phyloP scores from a whole-genome alignment of 1,139 yeast genomes.

The Hanseniaspora sp. region DNA sequence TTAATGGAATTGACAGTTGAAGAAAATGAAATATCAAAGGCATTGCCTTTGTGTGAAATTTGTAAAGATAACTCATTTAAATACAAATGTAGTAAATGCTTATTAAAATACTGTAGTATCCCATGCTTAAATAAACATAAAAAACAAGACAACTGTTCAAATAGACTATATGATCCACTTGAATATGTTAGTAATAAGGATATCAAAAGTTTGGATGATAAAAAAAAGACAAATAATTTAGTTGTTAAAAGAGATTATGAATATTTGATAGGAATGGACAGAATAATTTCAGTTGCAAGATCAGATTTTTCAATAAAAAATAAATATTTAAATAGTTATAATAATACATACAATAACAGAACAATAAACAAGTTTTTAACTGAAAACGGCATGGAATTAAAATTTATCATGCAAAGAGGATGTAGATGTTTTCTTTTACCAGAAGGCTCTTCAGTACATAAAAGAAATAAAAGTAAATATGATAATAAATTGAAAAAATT shows the following conservation, averaged over 20 bases:
- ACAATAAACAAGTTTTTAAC: constrained; percentile 20
- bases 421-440: constrained; percentile 49
- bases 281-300: constrained; percentile 45
- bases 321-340: constrained; percentile 22
- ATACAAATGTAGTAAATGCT: constrained; percentile 82
- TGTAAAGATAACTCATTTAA: constrained; percentile 42
- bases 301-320: constrained; percentile 35
- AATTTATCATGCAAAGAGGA: constrained; percentile 36
- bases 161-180: constrained; percentile 48
- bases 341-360: constrained; percentile 26
- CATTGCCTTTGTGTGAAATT: constrained; percentile 35
- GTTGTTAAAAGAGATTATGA: constrained; percentile 75
- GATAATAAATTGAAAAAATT: constrained; percentile 53
- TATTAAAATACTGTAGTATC: constrained; percentile 53
- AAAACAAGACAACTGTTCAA: constrained; percentile 50
- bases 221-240: constrained; percentile 22
- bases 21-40: not conserved
- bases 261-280: constrained; percentile 51
- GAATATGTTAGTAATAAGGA: constrained; percentile 36
- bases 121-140: constrained; percentile 67
- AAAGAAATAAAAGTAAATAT: constrained; percentile 58
- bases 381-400: constrained; percentile 19
- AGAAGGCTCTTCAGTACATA: constrained; percentile 63
- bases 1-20: not conserved
- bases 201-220: constrained; percentile 24